Percentiles rank a stretch among this genome's conserved stretches.
Evolutionary conservation across 2,329 filamentous ascomycete species (phyloP).

Genomic region (Aspergillus bombycis): DNA sequence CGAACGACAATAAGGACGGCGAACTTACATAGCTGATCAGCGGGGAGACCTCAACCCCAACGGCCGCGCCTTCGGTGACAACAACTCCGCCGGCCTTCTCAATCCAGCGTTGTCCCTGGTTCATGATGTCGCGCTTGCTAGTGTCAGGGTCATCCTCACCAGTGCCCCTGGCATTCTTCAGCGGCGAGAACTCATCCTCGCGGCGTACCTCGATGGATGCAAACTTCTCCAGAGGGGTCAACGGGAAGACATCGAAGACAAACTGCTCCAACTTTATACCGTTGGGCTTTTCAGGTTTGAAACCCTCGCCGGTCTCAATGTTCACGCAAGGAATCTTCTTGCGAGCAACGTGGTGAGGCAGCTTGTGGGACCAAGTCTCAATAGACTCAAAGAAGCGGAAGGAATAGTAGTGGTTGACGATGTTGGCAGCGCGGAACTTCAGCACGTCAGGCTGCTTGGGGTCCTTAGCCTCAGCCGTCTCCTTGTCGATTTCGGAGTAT

Average conservation of each 20-base stretch:
- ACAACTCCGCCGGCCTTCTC: slow-evolving; percentile 77
- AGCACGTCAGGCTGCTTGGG: slow-evolving; percentile 77
- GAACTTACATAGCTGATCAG: slow-evolving; percentile 90
- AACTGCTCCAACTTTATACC: slow-evolving; percentile 99
- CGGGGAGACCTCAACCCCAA: slow-evolving; percentile 87
- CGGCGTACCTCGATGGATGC: slow-evolving; percentile 94
- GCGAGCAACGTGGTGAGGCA: slow-evolving; percentile 92
- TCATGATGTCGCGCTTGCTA: slow-evolving; percentile 86
- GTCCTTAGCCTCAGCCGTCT: slow-evolving; percentile 87
- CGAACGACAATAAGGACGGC: not conserved
- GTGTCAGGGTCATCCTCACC: slow-evolving; percentile 94
- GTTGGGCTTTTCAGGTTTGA: slow-evolving; percentile 94
- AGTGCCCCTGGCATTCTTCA: slow-evolving; percentile 87
- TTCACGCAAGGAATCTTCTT: slow-evolving; percentile 97
- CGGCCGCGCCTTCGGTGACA: slow-evolving; percentile 61
- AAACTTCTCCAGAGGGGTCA: slow-evolving; percentile 83
- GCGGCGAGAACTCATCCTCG: slow-evolving; percentile 95
- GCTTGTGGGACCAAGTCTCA: slow-evolving; percentile 78
- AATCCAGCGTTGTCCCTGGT: slow-evolving; percentile 85
- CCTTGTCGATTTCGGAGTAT: slow-evolving; percentile 93
- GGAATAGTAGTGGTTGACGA: slow-evolving; percentile 99
- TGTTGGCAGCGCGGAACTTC: slow-evolving; percentile 97
- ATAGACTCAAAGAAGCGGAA: slow-evolving; percentile 90
- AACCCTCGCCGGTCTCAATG: slow-evolving; percentile 71
- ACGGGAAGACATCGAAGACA: slow-evolving; percentile 96